A percentile compares a stretch with the other conserved stretches of the same genome.
Evolutionary conservation across 805 yeast species (phyloP).

Genomic region (fission yeast (Schizosaccharomyces pombe)): DNA sequence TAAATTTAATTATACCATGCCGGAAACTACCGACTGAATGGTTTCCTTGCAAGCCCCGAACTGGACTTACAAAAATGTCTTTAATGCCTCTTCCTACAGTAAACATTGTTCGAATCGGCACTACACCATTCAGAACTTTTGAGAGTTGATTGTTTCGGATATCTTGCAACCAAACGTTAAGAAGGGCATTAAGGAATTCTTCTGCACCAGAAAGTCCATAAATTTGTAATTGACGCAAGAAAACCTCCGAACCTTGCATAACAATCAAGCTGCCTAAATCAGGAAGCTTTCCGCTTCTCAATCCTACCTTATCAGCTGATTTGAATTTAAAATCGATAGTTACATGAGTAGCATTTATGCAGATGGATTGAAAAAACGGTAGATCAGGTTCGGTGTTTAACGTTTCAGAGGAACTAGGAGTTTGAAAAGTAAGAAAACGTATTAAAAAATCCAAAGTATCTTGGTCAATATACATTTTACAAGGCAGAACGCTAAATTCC

Average conservation of each 20-base stretch:
- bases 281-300: slow-evolving; percentile 63
- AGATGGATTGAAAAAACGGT: neutral
- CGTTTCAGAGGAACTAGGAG: neutral
- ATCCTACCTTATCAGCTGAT: slow-evolving; percentile 44
- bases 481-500: slow-evolving; percentile 31
- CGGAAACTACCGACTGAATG: slow-evolving; percentile 32
- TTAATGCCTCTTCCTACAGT: slow-evolving; percentile 58
- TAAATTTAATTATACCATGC: slow-evolving; percentile 23
- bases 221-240: slow-evolving; percentile 33
- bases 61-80: slow-evolving; percentile 48
- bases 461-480: slow-evolving; percentile 73
- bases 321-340: neutral
- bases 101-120: slow-evolving; percentile 56
- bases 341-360: neutral
- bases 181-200: slow-evolving; percentile 30
- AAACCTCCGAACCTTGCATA: slow-evolving; percentile 62
- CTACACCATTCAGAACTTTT: slow-evolving; percentile 62
- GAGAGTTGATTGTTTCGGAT: slow-evolving; percentile 58
- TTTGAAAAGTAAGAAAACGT: slow-evolving; percentile 55
- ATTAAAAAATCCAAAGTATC: slow-evolving; percentile 70
- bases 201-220: slow-evolving; percentile 63
- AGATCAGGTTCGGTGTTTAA: neutral
- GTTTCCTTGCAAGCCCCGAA: slow-evolving; percentile 49
- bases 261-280: slow-evolving; percentile 77
- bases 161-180: slow-evolving; percentile 70